These are phyloP conservation scores for Lizonia empirigonia DNA, from an alignment of 2,329 filamentous ascomycete genomes.

Conservation along the genomic window DNA sequence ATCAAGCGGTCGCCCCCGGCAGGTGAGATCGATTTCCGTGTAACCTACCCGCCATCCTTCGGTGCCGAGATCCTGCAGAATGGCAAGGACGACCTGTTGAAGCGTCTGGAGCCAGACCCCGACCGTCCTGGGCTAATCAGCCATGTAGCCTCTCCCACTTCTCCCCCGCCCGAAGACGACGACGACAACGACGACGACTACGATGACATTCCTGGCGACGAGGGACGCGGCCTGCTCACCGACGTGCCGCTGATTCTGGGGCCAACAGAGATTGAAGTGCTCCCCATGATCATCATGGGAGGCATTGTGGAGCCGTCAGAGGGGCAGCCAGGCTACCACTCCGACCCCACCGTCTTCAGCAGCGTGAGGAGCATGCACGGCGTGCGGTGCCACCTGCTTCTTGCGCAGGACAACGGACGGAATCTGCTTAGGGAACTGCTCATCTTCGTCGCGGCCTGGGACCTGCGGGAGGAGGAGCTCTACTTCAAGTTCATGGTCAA, in stretches of 20 bases:
- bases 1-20: slow-evolving; percentile 48
- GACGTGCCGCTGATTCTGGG: slow-evolving; percentile 94
- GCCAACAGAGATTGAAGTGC: slow-evolving; percentile 90
- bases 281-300: slow-evolving; percentile 97
- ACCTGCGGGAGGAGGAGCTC: slow-evolving; percentile 87
- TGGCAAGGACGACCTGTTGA: slow-evolving; percentile 58
- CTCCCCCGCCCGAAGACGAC: slow-evolving; percentile 61
- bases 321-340: slow-evolving; percentile 62
- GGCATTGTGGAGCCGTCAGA: slow-evolving; percentile 86
- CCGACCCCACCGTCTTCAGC: slow-evolving; percentile 58
- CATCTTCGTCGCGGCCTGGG: slow-evolving; percentile 97
- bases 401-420: slow-evolving; percentile 87
- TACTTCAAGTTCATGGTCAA: slow-evolving; percentile 97
- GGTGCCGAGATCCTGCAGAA: slow-evolving; percentile 56
- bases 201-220: slow-evolving; percentile 71
- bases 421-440: slow-evolving; percentile 88
- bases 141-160: slow-evolving; percentile 48
- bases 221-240: slow-evolving; percentile 81
- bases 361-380: slow-evolving; percentile 80
- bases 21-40: slow-evolving; percentile 55
- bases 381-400: slow-evolving; percentile 84
- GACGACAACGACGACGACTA: slow-evolving; percentile 74
- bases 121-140: slow-evolving; percentile 48
- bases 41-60: slow-evolving; percentile 56
- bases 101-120: slow-evolving; percentile 55